Evolutionary conservation across 2,329 filamentous ascomycete genomes (phyloP), one percentile per base, ranked within the genome.

Genomic region (Plectosphaerella cucumerina): DNA sequence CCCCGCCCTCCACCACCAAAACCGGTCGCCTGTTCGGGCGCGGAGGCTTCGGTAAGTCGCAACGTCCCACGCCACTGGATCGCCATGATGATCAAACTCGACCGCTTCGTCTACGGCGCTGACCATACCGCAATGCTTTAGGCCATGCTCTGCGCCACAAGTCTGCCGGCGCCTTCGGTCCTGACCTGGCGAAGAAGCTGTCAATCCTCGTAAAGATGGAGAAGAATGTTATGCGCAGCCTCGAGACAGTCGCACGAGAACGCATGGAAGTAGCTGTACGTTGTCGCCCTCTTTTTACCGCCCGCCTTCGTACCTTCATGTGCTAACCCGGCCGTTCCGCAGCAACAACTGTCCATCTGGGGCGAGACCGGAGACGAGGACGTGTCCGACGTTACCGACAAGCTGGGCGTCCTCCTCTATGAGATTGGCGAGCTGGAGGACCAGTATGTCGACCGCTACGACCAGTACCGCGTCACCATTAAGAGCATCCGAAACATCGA

Each of bases 401-500:
- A 99, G 78, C 85, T 99, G 52, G 94, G 94, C 64, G 94, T 99
- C 47, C 78, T 99, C 62, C 88, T 99, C 63, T 99, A 97, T 77
- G 93, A 97, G 73, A 96, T 99, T 62, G 94, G 92, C 68, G 94
- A 99, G 74, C 85, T 97, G 33, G 94, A 99, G 73, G 92, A 99
- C 67, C 90, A 97, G 67, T 97, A 95, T 65, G 92, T 99, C 70
- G 94, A 99, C 71, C 90, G 92, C 65, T 99, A 99, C 73, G 94
- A 99, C 71, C 94, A 99, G 74, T 99, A 97, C 77, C 90, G 94
- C 66, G 89, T 99, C 52, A 99, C 94, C 49, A 96, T 99, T 75
- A 99, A 99, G 86, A 96, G 91, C 70, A 96, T 99, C 65, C 89
- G 94, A 64, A 99, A 99, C 74, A 99, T 99, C 58, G 94, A 99